Base-by-base conservation (phyloP, 2,329 filamentous ascomycete species). In the Cercospora nicotianae region DNA sequence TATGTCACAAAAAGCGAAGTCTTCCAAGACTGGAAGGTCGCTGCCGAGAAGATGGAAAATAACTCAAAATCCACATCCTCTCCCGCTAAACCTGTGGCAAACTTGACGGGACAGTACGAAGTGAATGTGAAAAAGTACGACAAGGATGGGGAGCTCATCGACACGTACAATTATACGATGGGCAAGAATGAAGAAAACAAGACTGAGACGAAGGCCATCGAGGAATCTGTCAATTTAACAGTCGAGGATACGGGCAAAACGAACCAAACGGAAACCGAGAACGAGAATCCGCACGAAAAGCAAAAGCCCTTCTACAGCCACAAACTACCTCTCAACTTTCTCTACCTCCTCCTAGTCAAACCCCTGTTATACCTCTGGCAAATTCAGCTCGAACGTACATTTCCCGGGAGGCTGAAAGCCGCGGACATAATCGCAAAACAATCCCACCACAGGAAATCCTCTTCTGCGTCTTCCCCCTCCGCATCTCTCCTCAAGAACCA, bases 301-400 rank as follows among this genome's bases (percentile, higher is more conserved):
- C 26, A 12, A 23, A 51, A 23, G 51, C 60, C 20, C 0, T 71
- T 69, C 60, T 71, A 71, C 53, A 36, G 39, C 18, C 51, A 66
- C 10, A 64, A 16, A 9, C 30, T 71, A 1, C 69, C 67, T 5
- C 53, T 53, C 18, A 45, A 62, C 1, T 12, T 69, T 16, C 26
- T 69, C 18, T 36, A 69, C 10, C n/a, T 42, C 9, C 33, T 63
- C 16, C 6, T 69, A 6, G 45, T 72, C 20, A 31, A 26, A 1
- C 66, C 67, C 0, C 12, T 70, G 1, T 20, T 61, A 16, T 73
- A 72, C 30, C 55, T 65, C 55, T 72, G 68, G 66, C 71, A 72
- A 45, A 67, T 71, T 18, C 69, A 68, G 65, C 70, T 73, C 20
- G 71, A 72, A 31, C 36, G 68, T 28, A 64, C 45, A 12, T 63